Conservation (phyloP, 148 eudicot species). For the Vaccinium vitisidaea region DNA sequence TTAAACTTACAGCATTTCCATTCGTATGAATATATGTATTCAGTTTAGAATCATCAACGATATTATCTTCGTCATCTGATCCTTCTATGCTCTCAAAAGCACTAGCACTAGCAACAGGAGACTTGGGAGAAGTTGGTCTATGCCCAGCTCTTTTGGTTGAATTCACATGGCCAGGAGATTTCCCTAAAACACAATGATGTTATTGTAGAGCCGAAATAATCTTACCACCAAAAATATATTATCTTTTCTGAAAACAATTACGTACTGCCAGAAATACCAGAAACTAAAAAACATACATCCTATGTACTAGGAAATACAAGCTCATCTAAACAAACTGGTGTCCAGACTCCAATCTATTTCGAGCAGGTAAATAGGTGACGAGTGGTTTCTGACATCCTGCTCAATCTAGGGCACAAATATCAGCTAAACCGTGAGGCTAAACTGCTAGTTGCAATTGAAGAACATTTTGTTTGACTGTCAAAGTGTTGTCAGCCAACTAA, state of each 20-base stretch:
- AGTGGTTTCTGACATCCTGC: not conserved
- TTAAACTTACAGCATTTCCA: constrained; percentile 69
- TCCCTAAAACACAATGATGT: constrained; percentile 41
- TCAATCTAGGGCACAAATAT: not conserved
- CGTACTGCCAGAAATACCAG: not conserved
- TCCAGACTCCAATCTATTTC: not conserved
- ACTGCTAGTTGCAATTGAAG: no score
- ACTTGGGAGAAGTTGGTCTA: constrained; percentile 89
- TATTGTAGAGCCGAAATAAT: not conserved
- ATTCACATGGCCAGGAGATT: constrained; percentile 48
- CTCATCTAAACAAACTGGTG: not conserved
- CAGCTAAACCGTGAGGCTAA: not conserved
- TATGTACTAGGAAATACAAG: not conserved
- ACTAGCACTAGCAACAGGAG: constrained; percentile 87
- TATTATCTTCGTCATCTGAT: constrained; percentile 85
- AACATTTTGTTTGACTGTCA: not conserved
- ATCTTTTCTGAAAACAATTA: not conserved
- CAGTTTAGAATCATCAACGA: constrained; percentile 51
- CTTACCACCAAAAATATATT: not conserved
- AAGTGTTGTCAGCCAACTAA: not conserved
- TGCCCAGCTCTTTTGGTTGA: constrained; percentile 57
- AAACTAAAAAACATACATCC: not conserved
- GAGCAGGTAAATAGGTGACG: not conserved
- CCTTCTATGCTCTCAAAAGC: constrained; percentile 95
- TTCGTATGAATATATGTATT: constrained; percentile 59